Conservation (phyloP, 768 basidiomycete species). For the Tephrocybe sp. region DNA sequence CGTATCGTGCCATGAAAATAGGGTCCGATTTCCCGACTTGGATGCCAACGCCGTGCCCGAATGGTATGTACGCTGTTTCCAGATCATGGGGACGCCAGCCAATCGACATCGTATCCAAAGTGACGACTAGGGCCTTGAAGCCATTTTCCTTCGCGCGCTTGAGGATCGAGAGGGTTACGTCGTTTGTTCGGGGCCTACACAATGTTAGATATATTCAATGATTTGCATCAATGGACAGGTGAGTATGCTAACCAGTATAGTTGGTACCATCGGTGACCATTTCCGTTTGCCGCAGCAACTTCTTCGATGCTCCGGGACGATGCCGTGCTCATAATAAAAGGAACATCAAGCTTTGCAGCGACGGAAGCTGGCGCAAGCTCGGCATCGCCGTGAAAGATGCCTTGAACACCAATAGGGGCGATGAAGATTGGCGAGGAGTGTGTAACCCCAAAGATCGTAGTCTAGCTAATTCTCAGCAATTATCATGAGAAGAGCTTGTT, state of each 20-base stretch:
- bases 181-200: constrained; percentile 59
- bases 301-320: constrained; percentile 72
- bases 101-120: constrained; percentile 70
- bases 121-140: constrained; percentile 74
- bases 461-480: constrained; percentile 36
- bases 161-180: constrained; percentile 64
- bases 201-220: constrained; percentile 4
- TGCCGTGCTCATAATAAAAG: constrained; percentile 78
- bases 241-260: constrained; percentile 66
- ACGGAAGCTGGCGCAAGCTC: constrained; percentile 73
- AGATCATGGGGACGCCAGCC: constrained; percentile 83
- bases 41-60: constrained; percentile 61
- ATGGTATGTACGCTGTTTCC: constrained; percentile 63
- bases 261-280: constrained; percentile 76
- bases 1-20: constrained; percentile 66
- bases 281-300: constrained; percentile 69
- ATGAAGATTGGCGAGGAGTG: constrained; percentile 62
- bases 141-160: constrained; percentile 64
- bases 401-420: constrained; percentile 80
- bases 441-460: constrained; percentile 68
- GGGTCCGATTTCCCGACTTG: constrained; percentile 76
- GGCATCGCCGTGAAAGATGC: constrained; percentile 66
- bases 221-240: too few species aligned
- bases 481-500: not conserved
- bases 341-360: constrained; percentile 59